Evolutionary conservation across 768 basidiomycete species (phyloP).

Genomic region (Exidia glandulosa): DNA sequence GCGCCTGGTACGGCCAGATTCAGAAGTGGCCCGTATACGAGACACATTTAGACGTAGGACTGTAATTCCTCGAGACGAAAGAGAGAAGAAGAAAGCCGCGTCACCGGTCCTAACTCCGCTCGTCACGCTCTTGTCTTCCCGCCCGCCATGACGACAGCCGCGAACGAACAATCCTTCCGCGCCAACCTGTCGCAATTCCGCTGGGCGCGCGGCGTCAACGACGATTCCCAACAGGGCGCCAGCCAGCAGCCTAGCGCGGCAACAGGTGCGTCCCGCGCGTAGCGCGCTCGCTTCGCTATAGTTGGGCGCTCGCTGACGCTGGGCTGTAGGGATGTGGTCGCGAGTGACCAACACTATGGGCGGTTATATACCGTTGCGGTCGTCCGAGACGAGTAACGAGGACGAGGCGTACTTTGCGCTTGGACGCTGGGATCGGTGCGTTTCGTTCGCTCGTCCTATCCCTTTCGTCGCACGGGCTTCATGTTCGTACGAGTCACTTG

Average conservation of each 20-base stretch:
- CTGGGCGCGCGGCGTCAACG: constrained; percentile 63
- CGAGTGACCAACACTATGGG: constrained; percentile 19
- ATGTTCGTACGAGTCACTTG: too few species aligned
- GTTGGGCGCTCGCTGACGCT: constrained; percentile 50
- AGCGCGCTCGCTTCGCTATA: constrained; percentile 85
- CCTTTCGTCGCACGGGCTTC: too few species aligned
- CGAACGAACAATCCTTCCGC: constrained; percentile 59
- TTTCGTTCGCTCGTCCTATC: too few species aligned
- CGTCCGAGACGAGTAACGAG: constrained; percentile 74
- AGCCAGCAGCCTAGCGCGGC: constrained; percentile 21
- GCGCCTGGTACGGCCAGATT: too few species aligned
- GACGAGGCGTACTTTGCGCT: constrained; percentile 93
- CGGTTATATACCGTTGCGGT: constrained; percentile 80
- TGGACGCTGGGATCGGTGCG: constrained; percentile 85
- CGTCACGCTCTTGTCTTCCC: too few species aligned
- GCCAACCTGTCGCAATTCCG: constrained; percentile 73
- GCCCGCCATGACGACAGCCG: too few species aligned
- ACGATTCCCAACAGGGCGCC: constrained; percentile 42
- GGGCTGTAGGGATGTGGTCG: neutral
- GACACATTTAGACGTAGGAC: too few species aligned
- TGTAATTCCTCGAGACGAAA: too few species aligned
- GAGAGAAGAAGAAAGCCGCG: too few species aligned
- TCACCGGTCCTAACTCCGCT: too few species aligned
- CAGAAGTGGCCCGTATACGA: too few species aligned
- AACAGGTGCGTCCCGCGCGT: constrained; percentile 40